Evolutionary conservation across 1,284 basidiomycete species (phyloP), one percentile per base, ranked within the genome.

Genomic region (Ceratobasidium papillatum): DNA sequence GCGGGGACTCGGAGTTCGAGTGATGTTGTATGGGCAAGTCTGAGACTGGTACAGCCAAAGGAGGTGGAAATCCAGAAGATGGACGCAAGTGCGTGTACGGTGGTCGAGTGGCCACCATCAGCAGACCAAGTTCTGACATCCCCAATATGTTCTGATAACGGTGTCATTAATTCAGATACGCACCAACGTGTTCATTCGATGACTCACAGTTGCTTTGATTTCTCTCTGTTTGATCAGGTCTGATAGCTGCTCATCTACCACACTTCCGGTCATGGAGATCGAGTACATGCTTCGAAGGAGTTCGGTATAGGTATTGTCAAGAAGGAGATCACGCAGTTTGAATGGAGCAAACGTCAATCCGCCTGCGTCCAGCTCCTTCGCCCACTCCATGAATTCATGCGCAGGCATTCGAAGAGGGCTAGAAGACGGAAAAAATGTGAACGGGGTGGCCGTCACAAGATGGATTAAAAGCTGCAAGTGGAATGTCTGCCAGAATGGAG

Each of bases 71-170:
- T 38, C 59, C 54, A 3, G 66, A 41, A 14, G 59, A 71, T 17
- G 66, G 66, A 12, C 54, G 54, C 8, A 71, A 38, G 25, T 58
- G 54, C 2, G 52, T 71, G n/a, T 58, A 71, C 1, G 66, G 66
- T 17, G 52, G 3, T 2, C 27, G 38, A 14, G 36, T 27, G 22
- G 54, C 52, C 1, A 7, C 3, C 25, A 71, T 32, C 3, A 71
- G 17, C 12, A 52, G 34, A 8, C 54, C 66, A 0, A 71, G 41
- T 22, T 71, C 66, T 1, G 66, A 47, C 38, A 58, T 71, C 14
- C 66, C 66, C 11, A 58, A 19, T 41, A 27, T 59, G 19, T 71
- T 59, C 66, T 71, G 12, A 32, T 45, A 7, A n/a, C n/a, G 22
- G 11, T n/a, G 11, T 54, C 19, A 30, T 45, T 27, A 5, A 4